Evolutionary conservation across 2,329 filamentous ascomycete genomes (phyloP).

Genomic region (Phaeosphaeria sp.): DNA sequence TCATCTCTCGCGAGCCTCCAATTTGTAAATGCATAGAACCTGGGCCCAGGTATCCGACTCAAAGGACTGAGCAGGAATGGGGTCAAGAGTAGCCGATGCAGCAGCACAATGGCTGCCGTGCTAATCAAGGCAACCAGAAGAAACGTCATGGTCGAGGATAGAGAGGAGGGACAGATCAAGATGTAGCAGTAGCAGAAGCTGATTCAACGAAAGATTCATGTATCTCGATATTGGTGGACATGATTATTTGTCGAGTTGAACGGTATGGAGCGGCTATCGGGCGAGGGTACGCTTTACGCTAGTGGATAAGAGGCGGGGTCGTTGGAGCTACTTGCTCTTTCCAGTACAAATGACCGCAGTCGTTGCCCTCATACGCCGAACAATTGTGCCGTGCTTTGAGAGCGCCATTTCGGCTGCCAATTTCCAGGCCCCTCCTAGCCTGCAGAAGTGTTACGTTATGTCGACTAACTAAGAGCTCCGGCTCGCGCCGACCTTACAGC

Average conservation of each 20-base stretch:
- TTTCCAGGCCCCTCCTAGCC: not conserved
- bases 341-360: not conserved
- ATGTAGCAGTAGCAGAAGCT: not conserved
- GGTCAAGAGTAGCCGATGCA: conserved; percentile 6
- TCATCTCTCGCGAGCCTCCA: conserved; percentile 57
- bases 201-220: not conserved
- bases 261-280: not conserved
- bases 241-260: not conserved
- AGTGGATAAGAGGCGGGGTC: conserved; percentile 9
- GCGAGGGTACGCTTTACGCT: not conserved
- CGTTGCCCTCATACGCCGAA: not conserved
- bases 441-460: not conserved
- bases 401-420: not conserved
- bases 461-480: not conserved
- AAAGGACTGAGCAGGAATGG: conserved; percentile 3
- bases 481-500: not conserved
- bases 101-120: not conserved
- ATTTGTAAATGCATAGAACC: conserved; percentile 51
- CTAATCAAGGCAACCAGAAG: not conserved
- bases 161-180: not conserved
- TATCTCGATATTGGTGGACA: not conserved
- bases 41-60: conserved; percentile 47
- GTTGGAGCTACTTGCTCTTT: conserved; percentile 9
- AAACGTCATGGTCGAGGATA: not conserved
- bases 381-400: not conserved